These are phyloP conservation scores for Plasmodium relictum DNA, from an alignment of 169 alveolate species.

Conservation along the genomic window DNA sequence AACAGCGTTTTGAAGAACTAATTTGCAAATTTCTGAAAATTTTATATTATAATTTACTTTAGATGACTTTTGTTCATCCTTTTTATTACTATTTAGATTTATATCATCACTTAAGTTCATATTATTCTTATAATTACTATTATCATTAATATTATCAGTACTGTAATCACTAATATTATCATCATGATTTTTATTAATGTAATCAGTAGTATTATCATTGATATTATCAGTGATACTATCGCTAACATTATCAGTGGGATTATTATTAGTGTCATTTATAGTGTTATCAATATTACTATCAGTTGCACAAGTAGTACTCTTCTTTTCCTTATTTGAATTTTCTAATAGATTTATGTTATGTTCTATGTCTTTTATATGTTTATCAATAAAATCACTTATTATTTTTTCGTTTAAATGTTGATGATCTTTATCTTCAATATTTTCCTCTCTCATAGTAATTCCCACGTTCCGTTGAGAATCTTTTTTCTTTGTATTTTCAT, in stretches of 20 bases:
- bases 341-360: conserved; percentile 21
- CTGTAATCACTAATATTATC: not conserved
- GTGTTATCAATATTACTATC: not conserved
- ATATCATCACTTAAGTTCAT: not conserved
- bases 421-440: not conserved
- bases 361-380: conserved; percentile 62
- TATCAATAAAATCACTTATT: conserved; percentile 22
- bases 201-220: not conserved
- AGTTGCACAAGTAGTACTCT: not conserved
- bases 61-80: not conserved
- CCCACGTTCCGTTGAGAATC: not conserved
- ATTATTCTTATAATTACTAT: not conserved
- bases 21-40: conserved; percentile 64
- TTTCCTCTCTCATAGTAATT: not conserved
- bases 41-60: conserved; percentile 30
- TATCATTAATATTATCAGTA: not conserved
- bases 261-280: not conserved
- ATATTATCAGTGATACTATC: not conserved
- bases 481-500: conserved; percentile 1
- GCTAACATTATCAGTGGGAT: not conserved
- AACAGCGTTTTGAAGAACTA: conserved; percentile 65
- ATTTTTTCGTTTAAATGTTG: conserved; percentile 5
- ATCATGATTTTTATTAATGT: not conserved
- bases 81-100: not conserved
- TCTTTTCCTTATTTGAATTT: conserved; percentile 6